Evolutionary conservation across 2,329 filamentous ascomycete species (phyloP), one percentile per base, ranked within the genome.

Genomic region (Penicillium italicum): DNA sequence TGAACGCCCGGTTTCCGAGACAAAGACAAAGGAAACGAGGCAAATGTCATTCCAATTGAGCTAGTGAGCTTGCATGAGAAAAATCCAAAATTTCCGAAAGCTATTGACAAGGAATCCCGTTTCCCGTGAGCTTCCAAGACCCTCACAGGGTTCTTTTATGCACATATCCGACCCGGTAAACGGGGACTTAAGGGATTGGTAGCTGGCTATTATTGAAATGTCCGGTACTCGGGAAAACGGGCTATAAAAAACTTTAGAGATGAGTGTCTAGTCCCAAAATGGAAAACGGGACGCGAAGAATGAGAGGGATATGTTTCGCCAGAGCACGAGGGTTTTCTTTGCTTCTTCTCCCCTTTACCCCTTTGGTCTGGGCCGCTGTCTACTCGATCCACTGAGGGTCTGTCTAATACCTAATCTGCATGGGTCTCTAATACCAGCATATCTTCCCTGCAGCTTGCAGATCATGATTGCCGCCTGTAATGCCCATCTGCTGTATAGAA

Each of bases 381-480:
- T 49, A 56, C 53, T 51, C n/a, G 34, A 48, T 57, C 59, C 57
- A 62, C 59, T 54, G 50, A 50, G 52, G 47, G 28, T 56, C 56
- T 14, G 28, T 56, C 56, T 14, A 60, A 56, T 59, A 51, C 53
- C 47, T 52, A 50, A 34, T 30, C 57, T 60, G 58, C 57, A 64
- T 59, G 56, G 59, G 56, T 52, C 55, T 57, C 14, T 36, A 24
- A 53, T 37, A 44, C 36, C 30, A 36, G 38, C 55, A 61, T 59
- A 61, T 58, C 40, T 62, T 62, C 57, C 59, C 59, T 65, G 60
- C 62, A 64, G 58, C 12, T 54, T 62, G 59, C 60, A 58, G 58
- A 51, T 50, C 53, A 60, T 55, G 33, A 30, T 38, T 57, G 37
- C 53, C 51, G 54, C 49, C 48, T 58, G 49, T 53, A 50, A 37